Percentiles rank a stretch among this genome's conserved stretches.
These are phyloP conservation scores for Bretschneidera sinensis DNA, from an alignment of 345 rosid genomes.

Conservation along the genomic window DNA sequence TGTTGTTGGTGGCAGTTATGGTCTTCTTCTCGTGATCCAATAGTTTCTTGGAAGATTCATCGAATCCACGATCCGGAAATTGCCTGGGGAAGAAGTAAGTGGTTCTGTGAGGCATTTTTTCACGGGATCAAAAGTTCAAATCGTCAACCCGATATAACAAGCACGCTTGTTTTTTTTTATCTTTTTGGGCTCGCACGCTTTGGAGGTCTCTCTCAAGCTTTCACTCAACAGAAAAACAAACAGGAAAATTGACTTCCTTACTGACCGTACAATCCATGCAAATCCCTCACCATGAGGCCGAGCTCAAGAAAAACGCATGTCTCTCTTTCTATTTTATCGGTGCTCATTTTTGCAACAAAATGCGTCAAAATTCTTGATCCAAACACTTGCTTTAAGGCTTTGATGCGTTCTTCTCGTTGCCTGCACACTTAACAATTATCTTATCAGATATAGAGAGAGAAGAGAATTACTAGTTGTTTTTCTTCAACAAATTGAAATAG, in stretches of 20 bases:
- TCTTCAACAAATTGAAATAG: too few relatives aligned
- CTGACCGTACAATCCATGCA: background rate
- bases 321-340: too few relatives aligned
- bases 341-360: too few relatives aligned
- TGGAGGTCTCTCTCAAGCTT: background rate
- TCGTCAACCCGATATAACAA: background rate
- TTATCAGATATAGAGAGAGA: too few relatives aligned
- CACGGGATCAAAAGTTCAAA: slow-evolving; percentile 5
- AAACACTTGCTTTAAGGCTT: too few relatives aligned
- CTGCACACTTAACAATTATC: too few relatives aligned
- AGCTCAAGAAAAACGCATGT: too few relatives aligned
- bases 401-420: too few relatives aligned
- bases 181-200: background rate
- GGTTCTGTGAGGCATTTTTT: slow-evolving; percentile 85
- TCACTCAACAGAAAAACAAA: background rate
- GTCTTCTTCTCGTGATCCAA: slow-evolving; percentile 51
- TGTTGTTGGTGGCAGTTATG: slow-evolving; percentile 2
- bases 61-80: slow-evolving; percentile 77
- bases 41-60: slow-evolving; percentile 36
- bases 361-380: background rate
- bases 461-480: too few relatives aligned
- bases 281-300: background rate
- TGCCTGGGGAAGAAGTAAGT: slow-evolving; percentile 99
- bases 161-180: background rate
- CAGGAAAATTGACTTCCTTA: background rate